Conservation (phyloP, 2,329 filamentous ascomycete species). For the Nigrospora osmanthi region DNA sequence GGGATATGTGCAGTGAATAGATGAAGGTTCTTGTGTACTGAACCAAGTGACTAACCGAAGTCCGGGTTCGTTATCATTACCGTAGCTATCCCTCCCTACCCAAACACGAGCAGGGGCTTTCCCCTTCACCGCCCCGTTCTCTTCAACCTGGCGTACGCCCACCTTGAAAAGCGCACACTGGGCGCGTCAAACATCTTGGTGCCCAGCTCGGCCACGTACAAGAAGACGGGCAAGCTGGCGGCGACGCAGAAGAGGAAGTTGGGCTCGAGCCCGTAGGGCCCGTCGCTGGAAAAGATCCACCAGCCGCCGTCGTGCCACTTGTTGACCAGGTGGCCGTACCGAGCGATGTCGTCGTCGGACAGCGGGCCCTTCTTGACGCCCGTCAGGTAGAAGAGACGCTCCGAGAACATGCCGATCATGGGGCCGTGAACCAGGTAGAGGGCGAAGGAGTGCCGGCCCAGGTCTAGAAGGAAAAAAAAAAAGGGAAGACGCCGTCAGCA, state of each 20-base stretch:
- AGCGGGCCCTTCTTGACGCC: not conserved
- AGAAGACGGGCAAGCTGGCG: not conserved
- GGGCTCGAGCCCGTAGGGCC: constrained; percentile 1
- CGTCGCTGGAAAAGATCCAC: not conserved
- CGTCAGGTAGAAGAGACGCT: constrained; percentile 1
- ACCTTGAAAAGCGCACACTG: not conserved
- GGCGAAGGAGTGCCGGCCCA: constrained; percentile 1
- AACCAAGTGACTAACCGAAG: too few relatives aligned
- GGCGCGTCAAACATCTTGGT: not conserved
- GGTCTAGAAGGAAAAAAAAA: not conserved
- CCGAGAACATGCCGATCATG: not conserved
- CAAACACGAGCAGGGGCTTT: not conserved
- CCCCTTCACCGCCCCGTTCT: not conserved
- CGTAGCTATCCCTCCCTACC: not conserved
- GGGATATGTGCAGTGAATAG: too few relatives aligned
- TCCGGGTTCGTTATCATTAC: too few relatives aligned
- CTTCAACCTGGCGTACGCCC: not conserved
- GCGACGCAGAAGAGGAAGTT: not conserved
- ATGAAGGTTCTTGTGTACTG: too few relatives aligned
- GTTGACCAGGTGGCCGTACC: constrained; percentile 1
- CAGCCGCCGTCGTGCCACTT: not conserved
- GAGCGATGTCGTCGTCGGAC: not conserved
- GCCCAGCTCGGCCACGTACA: not conserved
- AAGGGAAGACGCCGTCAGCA: too few relatives aligned
- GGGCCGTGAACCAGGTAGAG: constrained; percentile 1